Percentiles rank a stretch among this genome's conserved stretches.
These are phyloP conservation scores for Magnusiomyces fungicola DNA, from an alignment of 1,139 yeast genomes.

Conservation along the genomic window DNA sequence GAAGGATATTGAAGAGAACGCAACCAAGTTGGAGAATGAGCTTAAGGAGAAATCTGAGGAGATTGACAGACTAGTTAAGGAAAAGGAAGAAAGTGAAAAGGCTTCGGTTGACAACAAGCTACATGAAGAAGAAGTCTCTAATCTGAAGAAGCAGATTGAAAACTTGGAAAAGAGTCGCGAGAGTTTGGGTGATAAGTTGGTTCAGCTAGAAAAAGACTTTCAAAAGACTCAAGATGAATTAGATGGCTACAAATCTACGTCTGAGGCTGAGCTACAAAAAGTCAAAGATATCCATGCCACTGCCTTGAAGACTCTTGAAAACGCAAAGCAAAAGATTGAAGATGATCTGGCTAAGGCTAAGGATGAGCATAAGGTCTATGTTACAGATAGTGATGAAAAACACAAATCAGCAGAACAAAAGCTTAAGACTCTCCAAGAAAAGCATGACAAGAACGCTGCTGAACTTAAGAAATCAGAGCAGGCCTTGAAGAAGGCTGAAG, in stretches of 20 bases:
- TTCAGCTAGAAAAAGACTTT: neutral
- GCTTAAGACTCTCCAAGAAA: slow-evolving; percentile 7
- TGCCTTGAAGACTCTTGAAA: slow-evolving; percentile 9
- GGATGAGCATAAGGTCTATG: slow-evolving; percentile 11
- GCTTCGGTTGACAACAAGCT: slow-evolving; percentile 31
- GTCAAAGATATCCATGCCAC: slow-evolving; percentile 1
- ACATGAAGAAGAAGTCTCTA: slow-evolving; percentile 2
- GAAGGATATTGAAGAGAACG: slow-evolving; percentile 8
- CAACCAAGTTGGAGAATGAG: slow-evolving; percentile 4
- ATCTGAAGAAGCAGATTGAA: slow-evolving; percentile 7
- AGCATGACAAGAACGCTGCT: slow-evolving; percentile 20
- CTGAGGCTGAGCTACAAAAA: neutral
- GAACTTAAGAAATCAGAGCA: slow-evolving; percentile 24
- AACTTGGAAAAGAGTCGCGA: slow-evolving; percentile 3
- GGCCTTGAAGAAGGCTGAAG: slow-evolving; percentile 12
- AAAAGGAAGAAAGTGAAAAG: slow-evolving; percentile 31
- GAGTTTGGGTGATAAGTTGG: neutral
- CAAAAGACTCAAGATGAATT: slow-evolving; percentile 5
- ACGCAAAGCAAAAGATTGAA: slow-evolving; percentile 13
- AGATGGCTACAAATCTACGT: slow-evolving; percentile 6
- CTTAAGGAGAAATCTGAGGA: slow-evolving; percentile 5
- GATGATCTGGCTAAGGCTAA: slow-evolving; percentile 19
- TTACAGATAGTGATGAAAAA: slow-evolving; percentile 22
- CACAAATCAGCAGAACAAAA: slow-evolving; percentile 21
- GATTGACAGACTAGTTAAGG: neutral